phyloP scores from a whole-genome alignment of 1,139 yeast species.

The Kodamaea anthophila region DNA sequence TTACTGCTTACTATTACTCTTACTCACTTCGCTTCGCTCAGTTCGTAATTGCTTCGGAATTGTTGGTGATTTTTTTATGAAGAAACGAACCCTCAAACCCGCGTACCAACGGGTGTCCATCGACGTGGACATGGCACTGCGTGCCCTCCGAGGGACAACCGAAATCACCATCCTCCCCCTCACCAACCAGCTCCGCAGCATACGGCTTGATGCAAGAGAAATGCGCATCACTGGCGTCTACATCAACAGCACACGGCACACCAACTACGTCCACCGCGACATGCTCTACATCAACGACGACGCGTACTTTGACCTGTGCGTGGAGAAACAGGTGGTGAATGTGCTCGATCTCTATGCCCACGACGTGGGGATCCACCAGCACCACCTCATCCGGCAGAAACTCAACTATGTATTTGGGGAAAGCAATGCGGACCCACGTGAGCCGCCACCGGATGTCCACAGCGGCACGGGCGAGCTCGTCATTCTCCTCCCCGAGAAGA shows the following conservation, averaged over 20 bases:
- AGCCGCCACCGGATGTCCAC: constrained; percentile 14
- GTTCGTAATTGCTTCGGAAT: too few relatives aligned
- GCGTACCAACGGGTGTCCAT: constrained; percentile 67
- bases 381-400: constrained; percentile 59
- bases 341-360: constrained; percentile 39
- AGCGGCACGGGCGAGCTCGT: constrained; percentile 67
- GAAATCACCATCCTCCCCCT: constrained; percentile 77
- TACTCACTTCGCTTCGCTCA: too few relatives aligned
- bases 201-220: constrained; percentile 79
- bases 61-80: too few relatives aligned
- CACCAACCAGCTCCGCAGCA: constrained; percentile 48
- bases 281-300: constrained; percentile 35
- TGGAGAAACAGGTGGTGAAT: constrained; percentile 21
- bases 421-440: constrained; percentile 29
- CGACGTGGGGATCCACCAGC: constrained; percentile 48
- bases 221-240: constrained; percentile 57
- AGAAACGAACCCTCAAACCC: constrained; percentile 43
- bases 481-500: constrained; percentile 65
- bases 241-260: constrained; percentile 43
- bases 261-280: constrained; percentile 36
- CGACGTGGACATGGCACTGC: constrained; percentile 57
- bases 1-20: too few relatives aligned
- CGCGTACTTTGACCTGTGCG: constrained; percentile 18
- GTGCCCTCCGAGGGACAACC: constrained; percentile 62
- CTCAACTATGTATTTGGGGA: constrained; percentile 59